These are phyloP conservation scores for Xanthoceras sorbifolium DNA, from an alignment of 345 rosid genomes.

Conservation along the genomic window DNA sequence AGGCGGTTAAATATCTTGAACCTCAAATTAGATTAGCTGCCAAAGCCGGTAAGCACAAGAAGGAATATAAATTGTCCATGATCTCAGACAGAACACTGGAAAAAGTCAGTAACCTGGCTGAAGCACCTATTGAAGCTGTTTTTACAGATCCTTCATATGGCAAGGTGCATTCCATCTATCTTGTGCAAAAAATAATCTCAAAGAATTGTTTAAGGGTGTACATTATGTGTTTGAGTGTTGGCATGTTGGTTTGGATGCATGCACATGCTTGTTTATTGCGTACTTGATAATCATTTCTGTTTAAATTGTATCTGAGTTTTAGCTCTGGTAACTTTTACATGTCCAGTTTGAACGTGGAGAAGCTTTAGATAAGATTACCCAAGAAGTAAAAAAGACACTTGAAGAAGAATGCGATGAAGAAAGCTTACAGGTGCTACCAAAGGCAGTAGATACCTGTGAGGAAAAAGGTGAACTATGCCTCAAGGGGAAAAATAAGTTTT, in stretches of 20 bases:
- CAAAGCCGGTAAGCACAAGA: conserved; percentile 90
- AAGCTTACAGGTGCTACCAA: conserved; percentile 74
- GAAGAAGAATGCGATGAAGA: conserved; percentile 88
- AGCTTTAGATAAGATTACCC: conserved; percentile 81
- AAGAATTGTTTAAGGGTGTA: neutral
- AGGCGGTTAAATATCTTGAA: conserved; percentile 89
- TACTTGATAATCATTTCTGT: conserved; percentile 3
- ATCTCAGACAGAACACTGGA: conserved; percentile 64
- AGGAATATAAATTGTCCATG: conserved; percentile 88
- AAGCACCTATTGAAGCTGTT: conserved; percentile 69
- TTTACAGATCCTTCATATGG: conserved; percentile 85
- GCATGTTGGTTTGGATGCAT: neutral
- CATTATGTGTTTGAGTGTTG: neutral
- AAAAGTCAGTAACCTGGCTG: conserved; percentile 68
- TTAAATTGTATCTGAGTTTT: neutral
- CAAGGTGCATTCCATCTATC: conserved; percentile 55
- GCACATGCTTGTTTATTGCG: neutral
- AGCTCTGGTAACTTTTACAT: conserved; percentile 7
- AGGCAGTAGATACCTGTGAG: conserved; percentile 86
- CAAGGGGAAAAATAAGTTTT: neutral
- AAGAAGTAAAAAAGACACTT: conserved; percentile 62
- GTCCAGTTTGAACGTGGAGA: conserved; percentile 95
- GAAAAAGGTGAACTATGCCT: conserved; percentile 59
- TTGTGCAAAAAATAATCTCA: conserved; percentile 18
- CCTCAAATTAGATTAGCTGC: conserved; percentile 88